A percentile compares a stretch with the other conserved stretches of the same genome.
These are phyloP conservation scores for Cercospora zeina DNA, from an alignment of 2,329 filamentous ascomycete genomes.

Conservation along the genomic window DNA sequence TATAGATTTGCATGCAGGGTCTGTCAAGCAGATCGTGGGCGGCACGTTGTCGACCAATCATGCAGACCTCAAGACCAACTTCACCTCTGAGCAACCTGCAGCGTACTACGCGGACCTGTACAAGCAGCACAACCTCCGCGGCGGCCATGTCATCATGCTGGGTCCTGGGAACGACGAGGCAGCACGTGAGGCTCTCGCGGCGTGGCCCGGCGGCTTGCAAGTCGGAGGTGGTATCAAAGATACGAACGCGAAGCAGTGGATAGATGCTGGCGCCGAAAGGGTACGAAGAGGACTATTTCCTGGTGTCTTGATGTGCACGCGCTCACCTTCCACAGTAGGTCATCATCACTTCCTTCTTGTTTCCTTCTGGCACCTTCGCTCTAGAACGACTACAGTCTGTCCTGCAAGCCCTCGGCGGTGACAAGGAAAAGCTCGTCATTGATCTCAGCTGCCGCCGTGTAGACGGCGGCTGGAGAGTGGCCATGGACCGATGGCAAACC, in stretches of 20 bases:
- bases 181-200: constrained; percentile 70
- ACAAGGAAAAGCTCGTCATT: constrained; percentile 82
- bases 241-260: constrained; percentile 80
- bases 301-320: constrained; percentile 4
- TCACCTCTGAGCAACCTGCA: constrained; percentile 80
- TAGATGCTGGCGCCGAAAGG: constrained; percentile 84
- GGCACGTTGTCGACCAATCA: constrained; percentile 70
- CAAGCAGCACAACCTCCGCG: constrained; percentile 68
- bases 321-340: constrained; percentile 61
- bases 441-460: constrained; percentile 86
- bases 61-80: constrained; percentile 75
- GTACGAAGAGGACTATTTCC: constrained; percentile 52
- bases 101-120: constrained; percentile 81
- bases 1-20: constrained; percentile 95
- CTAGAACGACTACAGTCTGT: constrained; percentile 73
- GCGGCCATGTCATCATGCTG: constrained; percentile 95
- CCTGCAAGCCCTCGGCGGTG: constrained; percentile 68
- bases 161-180: constrained; percentile 83
- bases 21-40: constrained; percentile 98
- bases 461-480: constrained; percentile 84
- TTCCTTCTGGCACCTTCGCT: constrained; percentile 80
- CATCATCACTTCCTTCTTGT: constrained; percentile 94
- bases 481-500: constrained; percentile 99
- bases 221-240: constrained; percentile 93
- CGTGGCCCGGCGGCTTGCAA: constrained; percentile 80